phyloP scores from a whole-genome alignment of 495 filamentous ascomycete species.

The Cercophora sp. region DNA sequence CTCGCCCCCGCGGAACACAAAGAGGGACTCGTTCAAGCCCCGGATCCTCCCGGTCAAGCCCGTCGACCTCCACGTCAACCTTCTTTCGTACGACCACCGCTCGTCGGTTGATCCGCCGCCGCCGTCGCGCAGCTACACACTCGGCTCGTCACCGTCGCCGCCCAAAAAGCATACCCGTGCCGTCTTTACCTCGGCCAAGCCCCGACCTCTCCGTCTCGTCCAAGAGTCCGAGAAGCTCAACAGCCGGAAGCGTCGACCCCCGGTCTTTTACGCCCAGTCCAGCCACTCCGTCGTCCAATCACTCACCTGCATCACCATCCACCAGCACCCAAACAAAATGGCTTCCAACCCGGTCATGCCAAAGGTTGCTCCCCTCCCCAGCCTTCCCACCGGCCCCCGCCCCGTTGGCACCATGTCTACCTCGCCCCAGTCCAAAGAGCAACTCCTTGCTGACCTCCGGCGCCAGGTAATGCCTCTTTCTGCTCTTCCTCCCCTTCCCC shows the following conservation, averaged over 20 bases:
- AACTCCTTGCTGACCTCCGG: conserved; percentile 22
- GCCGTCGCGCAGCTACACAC: background rate
- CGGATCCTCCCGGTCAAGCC: conserved; percentile 15
- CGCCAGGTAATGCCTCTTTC: conserved; percentile 26
- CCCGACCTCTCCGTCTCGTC: conserved; percentile 27
- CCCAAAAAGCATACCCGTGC: conserved; percentile 6
- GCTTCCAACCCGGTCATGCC: conserved; percentile 28
- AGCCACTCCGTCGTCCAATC: conserved; percentile 23
- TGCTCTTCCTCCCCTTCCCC: no score
- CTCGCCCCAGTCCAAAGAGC: conserved; percentile 17
- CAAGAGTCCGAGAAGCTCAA: conserved; percentile 10
- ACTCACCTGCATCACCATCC: conserved; percentile 43
- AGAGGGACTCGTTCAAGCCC: background rate
- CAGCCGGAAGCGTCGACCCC: conserved; percentile 17
- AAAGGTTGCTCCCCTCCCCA: conserved; percentile 22
- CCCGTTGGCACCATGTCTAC: background rate
- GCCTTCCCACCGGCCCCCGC: conserved; percentile 10
- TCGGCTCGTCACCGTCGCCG: background rate
- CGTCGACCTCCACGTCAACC: background rate
- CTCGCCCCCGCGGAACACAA: background rate
- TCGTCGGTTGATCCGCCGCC: background rate
- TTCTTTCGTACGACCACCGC: background rate
- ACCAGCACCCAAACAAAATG: conserved; percentile 26
- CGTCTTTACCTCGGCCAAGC: conserved; percentile 20
- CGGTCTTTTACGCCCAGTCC: conserved; percentile 26